Percentiles rank a stretch among this genome's conserved stretches.
Evolutionary conservation across 768 basidiomycete genomes (phyloP).

Genomic region (Serendipita vermifera): DNA sequence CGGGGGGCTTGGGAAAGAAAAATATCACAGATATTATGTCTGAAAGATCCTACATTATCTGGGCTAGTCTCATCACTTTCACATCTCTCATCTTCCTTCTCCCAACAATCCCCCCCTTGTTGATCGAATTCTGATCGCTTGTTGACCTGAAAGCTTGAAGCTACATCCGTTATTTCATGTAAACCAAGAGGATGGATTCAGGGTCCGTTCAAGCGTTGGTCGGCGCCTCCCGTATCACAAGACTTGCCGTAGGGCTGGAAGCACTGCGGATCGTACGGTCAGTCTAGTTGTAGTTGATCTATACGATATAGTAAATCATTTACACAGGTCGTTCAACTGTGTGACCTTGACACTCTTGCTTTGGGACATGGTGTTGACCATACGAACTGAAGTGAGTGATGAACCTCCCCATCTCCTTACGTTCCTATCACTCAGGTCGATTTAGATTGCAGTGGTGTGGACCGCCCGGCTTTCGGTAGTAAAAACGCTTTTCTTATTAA

Average conservation of each 20-base stretch:
- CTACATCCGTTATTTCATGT: not conserved
- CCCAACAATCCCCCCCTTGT: too few species aligned
- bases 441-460: conserved; percentile 2
- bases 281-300: not conserved
- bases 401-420: not conserved
- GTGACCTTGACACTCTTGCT: not conserved
- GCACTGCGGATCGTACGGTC: not conserved
- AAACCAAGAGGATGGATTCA: not conserved
- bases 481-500: not conserved
- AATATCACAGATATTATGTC: too few species aligned
- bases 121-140: too few species aligned
- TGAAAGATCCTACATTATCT: too few species aligned
- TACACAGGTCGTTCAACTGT: not conserved
- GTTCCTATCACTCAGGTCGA: not conserved
- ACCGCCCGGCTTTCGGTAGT: not conserved
- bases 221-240: not conserved
- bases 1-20: too few species aligned
- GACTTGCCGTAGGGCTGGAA: not conserved
- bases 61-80: too few species aligned
- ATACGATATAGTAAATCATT: not conserved
- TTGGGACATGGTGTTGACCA: conserved; percentile 1
- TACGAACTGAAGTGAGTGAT: not conserved
- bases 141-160: too few species aligned
- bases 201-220: not conserved
- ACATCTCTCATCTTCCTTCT: too few species aligned